These are phyloP conservation scores for Leishmania lainsoni DNA, from an alignment of 208 protist genomes.

Conservation along the genomic window DNA sequence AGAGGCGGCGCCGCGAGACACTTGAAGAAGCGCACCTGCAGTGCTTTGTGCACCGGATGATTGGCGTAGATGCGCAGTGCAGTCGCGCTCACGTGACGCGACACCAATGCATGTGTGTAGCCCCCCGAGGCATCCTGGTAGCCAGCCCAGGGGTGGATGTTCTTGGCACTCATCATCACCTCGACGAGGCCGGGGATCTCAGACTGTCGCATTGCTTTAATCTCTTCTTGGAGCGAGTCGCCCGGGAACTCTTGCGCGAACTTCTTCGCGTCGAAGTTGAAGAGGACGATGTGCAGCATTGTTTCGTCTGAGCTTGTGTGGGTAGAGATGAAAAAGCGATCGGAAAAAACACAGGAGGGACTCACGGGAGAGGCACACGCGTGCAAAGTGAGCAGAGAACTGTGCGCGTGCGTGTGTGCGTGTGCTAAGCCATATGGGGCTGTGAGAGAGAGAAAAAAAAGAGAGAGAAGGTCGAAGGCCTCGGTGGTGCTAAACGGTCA, in stretches of 20 bases:
- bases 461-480: neutral
- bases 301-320: neutral
- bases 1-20: constrained; percentile 46
- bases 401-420: neutral
- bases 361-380: neutral
- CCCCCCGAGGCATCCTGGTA: constrained; percentile 60
- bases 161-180: constrained; percentile 49
- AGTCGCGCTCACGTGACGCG: constrained; percentile 50
- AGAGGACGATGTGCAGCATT: constrained; percentile 67
- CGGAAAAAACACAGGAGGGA: neutral
- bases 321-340: neutral
- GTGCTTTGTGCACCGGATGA: constrained; percentile 54
- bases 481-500: neutral
- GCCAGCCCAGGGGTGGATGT: constrained; percentile 44
- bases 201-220: constrained; percentile 30
- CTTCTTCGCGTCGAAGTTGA: constrained; percentile 57
- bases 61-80: constrained; percentile 58
- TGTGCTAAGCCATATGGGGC: neutral
- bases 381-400: neutral
- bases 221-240: constrained; percentile 31
- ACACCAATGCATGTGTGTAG: constrained; percentile 73
- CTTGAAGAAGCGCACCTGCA: constrained; percentile 49
- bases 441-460: neutral
- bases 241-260: constrained; percentile 41
- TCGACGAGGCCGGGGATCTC: constrained; percentile 61